Percentiles rank a stretch among this genome's conserved stretches.
Conservation (phyloP, 2,329 filamentous ascomycete species). For the Cyclaneusma minus region DNA sequence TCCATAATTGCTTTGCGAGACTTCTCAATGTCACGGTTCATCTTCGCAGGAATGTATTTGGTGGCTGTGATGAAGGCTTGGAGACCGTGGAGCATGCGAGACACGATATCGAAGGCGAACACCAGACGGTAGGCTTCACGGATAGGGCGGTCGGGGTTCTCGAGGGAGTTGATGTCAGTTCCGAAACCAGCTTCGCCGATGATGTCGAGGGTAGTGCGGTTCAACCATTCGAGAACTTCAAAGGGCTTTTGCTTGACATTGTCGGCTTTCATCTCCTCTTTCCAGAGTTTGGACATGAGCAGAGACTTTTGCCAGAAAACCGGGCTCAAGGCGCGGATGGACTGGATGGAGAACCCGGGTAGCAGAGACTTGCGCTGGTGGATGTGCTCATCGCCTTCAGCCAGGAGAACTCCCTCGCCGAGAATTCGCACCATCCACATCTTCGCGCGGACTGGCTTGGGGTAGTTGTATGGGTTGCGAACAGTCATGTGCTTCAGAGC, state of each 20-base stretch:
- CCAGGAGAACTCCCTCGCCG: constrained; percentile 25
- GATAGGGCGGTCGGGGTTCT: constrained; percentile 21
- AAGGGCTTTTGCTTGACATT: constrained; percentile 18
- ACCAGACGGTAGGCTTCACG: constrained; percentile 25
- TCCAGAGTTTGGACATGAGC: constrained; percentile 26
- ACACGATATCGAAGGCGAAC: constrained; percentile 23
- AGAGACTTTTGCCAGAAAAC: constrained; percentile 26
- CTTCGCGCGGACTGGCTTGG: constrained; percentile 22
- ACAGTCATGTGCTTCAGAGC: constrained; percentile 27
- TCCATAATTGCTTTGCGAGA: constrained; percentile 21
- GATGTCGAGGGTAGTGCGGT: constrained; percentile 26
- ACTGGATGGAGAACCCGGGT: constrained; percentile 23
- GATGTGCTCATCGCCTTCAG: constrained; percentile 23
- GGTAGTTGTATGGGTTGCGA: constrained; percentile 25
- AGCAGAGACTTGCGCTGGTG: constrained; percentile 24
- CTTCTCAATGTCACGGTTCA: constrained; percentile 22
- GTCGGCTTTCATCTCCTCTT: constrained; percentile 10
- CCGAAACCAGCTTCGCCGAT: constrained; percentile 26
- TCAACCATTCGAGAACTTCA: constrained; percentile 26
- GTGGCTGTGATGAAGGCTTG: constrained; percentile 24
- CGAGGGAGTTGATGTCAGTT: constrained; percentile 24
- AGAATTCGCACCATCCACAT: constrained; percentile 27
- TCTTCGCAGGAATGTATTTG: constrained; percentile 22
- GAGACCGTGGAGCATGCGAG: constrained; percentile 24
- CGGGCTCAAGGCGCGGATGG: constrained; percentile 21